These are phyloP conservation scores for Penicillium silybi DNA, from an alignment of 495 filamentous ascomycete genomes.

Conservation along the genomic window DNA sequence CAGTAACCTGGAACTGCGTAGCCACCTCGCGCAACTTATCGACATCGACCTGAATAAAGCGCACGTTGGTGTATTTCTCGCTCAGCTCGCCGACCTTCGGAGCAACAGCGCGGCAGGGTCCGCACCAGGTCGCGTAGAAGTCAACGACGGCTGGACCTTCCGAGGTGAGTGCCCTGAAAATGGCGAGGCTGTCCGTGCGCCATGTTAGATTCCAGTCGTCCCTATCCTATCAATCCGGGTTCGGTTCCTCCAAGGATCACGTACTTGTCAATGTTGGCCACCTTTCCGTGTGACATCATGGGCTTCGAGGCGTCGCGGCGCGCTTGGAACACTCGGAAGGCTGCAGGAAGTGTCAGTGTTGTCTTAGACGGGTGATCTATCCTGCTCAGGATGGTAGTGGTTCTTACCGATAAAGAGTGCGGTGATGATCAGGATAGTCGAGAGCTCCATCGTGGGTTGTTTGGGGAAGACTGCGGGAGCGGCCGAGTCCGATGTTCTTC, in stretches of 20 bases:
- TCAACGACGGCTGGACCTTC: conserved; percentile 24
- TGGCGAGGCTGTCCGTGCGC: conserved; percentile 17
- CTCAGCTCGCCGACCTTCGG: conserved; percentile 27
- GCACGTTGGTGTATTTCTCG: conserved; percentile 46
- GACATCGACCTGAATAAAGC: conserved; percentile 85
- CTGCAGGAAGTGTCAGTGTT: conserved; percentile 14
- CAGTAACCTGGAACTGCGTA: conserved; percentile 67
- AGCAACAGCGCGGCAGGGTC: conserved; percentile 25
- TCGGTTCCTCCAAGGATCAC: not conserved
- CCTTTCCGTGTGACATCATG: conserved; percentile 26
- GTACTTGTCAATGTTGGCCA: conserved; percentile 29
- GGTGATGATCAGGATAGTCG: conserved; percentile 18
- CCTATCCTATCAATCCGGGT: not conserved
- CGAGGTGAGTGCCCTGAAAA: conserved; percentile 28
- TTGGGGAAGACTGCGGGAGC: conserved; percentile 10
- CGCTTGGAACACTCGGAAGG: conserved; percentile 16
- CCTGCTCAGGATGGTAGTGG: no score
- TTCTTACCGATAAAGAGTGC: conserved; percentile 21
- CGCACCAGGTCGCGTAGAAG: conserved; percentile 31
- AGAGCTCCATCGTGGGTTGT: conserved; percentile 25
- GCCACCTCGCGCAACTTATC: conserved; percentile 72
- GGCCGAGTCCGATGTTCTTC: conserved; percentile 1
- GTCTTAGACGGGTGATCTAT: not conserved
- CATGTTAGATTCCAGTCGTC: conserved; percentile 4
- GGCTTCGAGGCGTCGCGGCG: conserved; percentile 10